Percentiles rank a stretch among this genome's conserved stretches.
Conservation (phyloP, 257 asterid species). For the Fraxinus cuspidata region DNA sequence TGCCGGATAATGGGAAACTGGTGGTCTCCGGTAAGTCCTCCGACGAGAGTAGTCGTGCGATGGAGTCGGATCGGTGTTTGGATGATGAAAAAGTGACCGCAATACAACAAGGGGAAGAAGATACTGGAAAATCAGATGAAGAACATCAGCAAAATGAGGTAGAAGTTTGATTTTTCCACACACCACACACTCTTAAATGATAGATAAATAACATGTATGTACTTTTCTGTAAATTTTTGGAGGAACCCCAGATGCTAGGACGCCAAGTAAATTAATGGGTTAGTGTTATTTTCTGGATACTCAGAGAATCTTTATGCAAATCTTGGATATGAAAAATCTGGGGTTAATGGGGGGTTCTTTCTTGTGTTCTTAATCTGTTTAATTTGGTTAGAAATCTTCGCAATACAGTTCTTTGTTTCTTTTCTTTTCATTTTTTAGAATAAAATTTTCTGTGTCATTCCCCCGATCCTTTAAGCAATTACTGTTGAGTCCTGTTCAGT, state of each 20-base stretch:
- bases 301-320: neutral
- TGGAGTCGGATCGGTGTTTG: constrained; percentile 32
- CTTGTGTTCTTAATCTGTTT: neutral
- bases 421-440: too few species aligned
- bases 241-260: constrained; percentile 28
- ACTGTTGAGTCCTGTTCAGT: neutral
- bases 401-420: neutral
- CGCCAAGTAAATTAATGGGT: neutral
- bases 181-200: constrained; percentile 10
- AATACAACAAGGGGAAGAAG: constrained; percentile 29
- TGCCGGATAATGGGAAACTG: constrained; percentile 54
- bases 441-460: neutral
- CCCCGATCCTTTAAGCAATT: neutral
- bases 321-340: neutral
- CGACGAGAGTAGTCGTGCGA: constrained; percentile 23
- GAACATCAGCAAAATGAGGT: constrained; percentile 48
- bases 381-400: constrained; percentile 2
- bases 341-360: neutral
- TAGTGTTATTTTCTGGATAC: constrained; percentile 3
- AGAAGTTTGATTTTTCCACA: constrained; percentile 22
- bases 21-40: constrained; percentile 23
- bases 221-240: constrained; percentile 9
- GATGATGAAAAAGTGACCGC: constrained; percentile 24
- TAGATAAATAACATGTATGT: neutral
- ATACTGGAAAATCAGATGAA: constrained; percentile 25